A percentile compares a stretch with the other conserved stretches of the same genome.
phyloP scores from a whole-genome alignment of 1,284 basidiomycete species.

The Sanguinoderma infundibulare region DNA sequence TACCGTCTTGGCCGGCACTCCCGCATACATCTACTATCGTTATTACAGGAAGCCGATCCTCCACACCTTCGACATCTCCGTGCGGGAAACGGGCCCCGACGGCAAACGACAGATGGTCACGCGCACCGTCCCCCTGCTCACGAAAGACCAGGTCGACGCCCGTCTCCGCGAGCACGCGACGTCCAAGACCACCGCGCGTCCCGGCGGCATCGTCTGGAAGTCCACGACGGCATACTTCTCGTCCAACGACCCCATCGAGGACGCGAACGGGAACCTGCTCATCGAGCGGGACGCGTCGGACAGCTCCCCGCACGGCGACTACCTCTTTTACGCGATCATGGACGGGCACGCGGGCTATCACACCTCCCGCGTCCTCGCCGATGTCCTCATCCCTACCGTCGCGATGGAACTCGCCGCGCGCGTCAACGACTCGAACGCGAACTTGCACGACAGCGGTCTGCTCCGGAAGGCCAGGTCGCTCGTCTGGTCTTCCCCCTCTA shows the following conservation, averaged over 20 bases:
- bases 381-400: constrained; percentile 87
- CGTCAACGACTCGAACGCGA: constrained; percentile 40
- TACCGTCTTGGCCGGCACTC: constrained; percentile 49
- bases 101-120: constrained; percentile 61
- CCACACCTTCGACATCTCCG: constrained; percentile 58
- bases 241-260: constrained; percentile 91
- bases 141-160: constrained; percentile 58
- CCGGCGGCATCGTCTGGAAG: constrained; percentile 64
- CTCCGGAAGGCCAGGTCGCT: constrained; percentile 47
- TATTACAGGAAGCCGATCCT: constrained; percentile 36
- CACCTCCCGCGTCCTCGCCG: constrained; percentile 86
- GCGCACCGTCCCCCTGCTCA: constrained; percentile 59
- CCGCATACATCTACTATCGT: constrained; percentile 55
- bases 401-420: constrained; percentile 75
- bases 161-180: constrained; percentile 63
- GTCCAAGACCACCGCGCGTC: constrained; percentile 48
- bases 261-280: constrained; percentile 78
- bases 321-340: constrained; percentile 87
- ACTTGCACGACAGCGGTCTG: constrained; percentile 36
- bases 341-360: constrained; percentile 91
- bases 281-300: constrained; percentile 65
- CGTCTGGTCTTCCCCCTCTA: constrained; percentile 40
- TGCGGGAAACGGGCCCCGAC: constrained; percentile 58
- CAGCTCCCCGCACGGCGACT: constrained; percentile 64
- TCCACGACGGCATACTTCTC: constrained; percentile 81